Percentiles rank a stretch among this genome's conserved stretches.
Evolutionary conservation across 257 asterid genomes (phyloP).

Genomic region (Thymus quinquecostatus): DNA sequence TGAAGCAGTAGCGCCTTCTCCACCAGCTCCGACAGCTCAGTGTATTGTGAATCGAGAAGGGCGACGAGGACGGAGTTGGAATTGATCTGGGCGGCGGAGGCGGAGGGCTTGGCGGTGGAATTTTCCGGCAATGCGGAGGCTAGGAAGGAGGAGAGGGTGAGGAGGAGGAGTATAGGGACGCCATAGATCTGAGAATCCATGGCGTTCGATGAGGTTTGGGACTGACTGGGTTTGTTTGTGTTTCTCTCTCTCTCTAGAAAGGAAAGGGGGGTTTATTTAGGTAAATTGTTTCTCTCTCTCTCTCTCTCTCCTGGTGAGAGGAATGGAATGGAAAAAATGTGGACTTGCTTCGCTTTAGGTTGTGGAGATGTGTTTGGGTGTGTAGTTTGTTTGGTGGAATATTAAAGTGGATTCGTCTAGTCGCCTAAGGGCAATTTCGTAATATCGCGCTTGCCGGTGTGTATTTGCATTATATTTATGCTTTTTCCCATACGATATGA

Average conservation of each 20-base stretch:
- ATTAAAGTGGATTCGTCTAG: slow-evolving; percentile 38
- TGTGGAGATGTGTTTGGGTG: slow-evolving; percentile 29
- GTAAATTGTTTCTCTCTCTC: slow-evolving; percentile 9
- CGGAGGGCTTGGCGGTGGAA: slow-evolving; percentile 23
- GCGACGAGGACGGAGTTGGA: slow-evolving; percentile 94
- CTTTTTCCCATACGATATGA: too few relatives aligned
- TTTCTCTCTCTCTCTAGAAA: slow-evolving; percentile 29
- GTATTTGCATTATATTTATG: too few relatives aligned
- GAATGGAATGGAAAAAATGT: slow-evolving; percentile 23
- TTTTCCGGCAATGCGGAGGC: slow-evolving; percentile 65
- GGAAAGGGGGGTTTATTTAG: slow-evolving; percentile 7
- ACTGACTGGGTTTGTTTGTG: slow-evolving; percentile 29
- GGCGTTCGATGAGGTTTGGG: slow-evolving; percentile 45
- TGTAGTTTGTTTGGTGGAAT: slow-evolving; percentile 63
- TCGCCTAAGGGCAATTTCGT: not conserved
- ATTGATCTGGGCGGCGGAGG: slow-evolving; percentile 48
- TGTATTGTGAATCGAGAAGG: slow-evolving; percentile 83
- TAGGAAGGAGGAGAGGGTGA: slow-evolving; percentile 33
- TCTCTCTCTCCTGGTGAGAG: not conserved
- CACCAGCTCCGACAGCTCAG: slow-evolving; percentile 88
- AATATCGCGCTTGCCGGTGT: not conserved
- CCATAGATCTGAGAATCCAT: slow-evolving; percentile 91
- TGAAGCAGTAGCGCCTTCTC: slow-evolving; percentile 88
- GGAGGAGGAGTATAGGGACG: slow-evolving; percentile 39
- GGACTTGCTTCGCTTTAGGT: slow-evolving; percentile 46